A percentile compares a stretch with the other conserved stretches of the same genome.
Conservation (phyloP, 2,329 filamentous ascomycete genomes). For the Aureobasidium leucospermi region DNA sequence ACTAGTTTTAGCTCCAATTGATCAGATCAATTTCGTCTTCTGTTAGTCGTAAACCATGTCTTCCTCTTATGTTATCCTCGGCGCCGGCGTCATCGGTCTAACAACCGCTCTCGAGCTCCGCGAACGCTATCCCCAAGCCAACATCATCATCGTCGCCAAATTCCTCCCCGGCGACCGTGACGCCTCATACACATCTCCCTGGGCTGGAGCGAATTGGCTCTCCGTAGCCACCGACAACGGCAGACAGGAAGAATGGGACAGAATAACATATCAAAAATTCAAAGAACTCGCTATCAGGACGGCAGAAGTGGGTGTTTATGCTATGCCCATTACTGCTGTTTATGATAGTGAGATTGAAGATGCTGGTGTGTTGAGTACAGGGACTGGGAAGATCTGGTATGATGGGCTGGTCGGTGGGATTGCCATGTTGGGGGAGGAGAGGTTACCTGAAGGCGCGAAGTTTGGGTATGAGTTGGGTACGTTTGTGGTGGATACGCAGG, state of each 20-base stretch:
- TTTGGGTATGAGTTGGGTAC: slow-evolving; percentile 7
- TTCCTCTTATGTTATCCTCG: slow-evolving; percentile 29
- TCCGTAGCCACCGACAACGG: slow-evolving; percentile 52
- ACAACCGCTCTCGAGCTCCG: slow-evolving; percentile 53
- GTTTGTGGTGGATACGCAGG: slow-evolving; percentile 11
- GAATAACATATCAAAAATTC: not conserved
- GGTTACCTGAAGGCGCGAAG: not conserved
- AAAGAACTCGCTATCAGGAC: not conserved
- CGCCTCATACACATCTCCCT: slow-evolving; percentile 76
- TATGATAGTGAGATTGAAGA: not conserved
- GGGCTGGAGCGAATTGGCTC: slow-evolving; percentile 71
- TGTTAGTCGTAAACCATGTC: not conserved
- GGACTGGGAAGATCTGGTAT: slow-evolving; percentile 8
- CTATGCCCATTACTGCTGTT: slow-evolving; percentile 1
- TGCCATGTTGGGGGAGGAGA: not conserved
- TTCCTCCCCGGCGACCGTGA: slow-evolving; percentile 87
- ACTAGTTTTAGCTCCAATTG: slow-evolving; percentile 1
- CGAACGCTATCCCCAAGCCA: slow-evolving; percentile 31
- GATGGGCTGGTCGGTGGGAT: not conserved
- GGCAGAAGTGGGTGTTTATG: not conserved
- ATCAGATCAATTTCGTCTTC: slow-evolving; percentile 19
- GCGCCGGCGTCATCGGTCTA: slow-evolving; percentile 53
- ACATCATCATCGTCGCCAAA: slow-evolving; percentile 64
- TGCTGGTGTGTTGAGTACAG: not conserved
- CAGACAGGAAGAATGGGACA: not conserved